phyloP scores from a whole-genome alignment of 768 basidiomycete species.

The Amanita inopinata region DNA sequence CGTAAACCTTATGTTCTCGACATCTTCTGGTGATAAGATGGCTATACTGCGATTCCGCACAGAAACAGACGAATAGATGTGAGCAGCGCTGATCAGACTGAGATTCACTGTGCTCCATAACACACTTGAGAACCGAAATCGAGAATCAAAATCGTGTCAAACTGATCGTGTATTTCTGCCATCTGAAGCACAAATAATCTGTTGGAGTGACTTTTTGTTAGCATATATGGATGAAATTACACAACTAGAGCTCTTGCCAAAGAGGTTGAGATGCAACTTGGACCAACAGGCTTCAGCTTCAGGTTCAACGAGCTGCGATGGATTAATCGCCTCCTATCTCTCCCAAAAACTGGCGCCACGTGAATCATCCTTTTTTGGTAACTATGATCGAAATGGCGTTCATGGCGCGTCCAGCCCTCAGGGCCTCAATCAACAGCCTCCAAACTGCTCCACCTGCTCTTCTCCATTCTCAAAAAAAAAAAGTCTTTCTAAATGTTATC shows the following conservation, averaged over 20 bases:
- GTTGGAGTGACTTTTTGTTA: no score
- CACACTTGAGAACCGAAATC: conserved; percentile 95
- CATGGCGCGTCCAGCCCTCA: no score
- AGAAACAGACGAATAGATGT: neutral
- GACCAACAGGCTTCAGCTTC: no score
- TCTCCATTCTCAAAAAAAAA: neutral
- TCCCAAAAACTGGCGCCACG: neutral
- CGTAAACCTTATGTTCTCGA: conserved; percentile 95
- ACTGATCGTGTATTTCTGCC: conserved; percentile 90
- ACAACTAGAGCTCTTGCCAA: neutral
- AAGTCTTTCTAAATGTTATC: no score
- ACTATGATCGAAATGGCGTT: neutral
- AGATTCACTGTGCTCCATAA: conserved; percentile 6
- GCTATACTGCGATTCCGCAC: conserved; percentile 57
- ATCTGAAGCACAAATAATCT: no score
- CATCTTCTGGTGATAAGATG: conserved; percentile 97
- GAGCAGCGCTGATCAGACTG: conserved; percentile 4
- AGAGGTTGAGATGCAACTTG: no score
- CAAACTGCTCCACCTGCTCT: no score
- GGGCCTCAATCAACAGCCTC: no score
- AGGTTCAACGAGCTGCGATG: no score
- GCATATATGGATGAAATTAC: no score
- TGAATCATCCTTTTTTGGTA: neutral
- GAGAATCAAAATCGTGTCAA: conserved; percentile 91
- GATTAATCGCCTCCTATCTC: no score